These are phyloP conservation scores for Paecilomyces dactylethromorphus DNA, from an alignment of 2,329 filamentous ascomycete genomes.

Conservation along the genomic window DNA sequence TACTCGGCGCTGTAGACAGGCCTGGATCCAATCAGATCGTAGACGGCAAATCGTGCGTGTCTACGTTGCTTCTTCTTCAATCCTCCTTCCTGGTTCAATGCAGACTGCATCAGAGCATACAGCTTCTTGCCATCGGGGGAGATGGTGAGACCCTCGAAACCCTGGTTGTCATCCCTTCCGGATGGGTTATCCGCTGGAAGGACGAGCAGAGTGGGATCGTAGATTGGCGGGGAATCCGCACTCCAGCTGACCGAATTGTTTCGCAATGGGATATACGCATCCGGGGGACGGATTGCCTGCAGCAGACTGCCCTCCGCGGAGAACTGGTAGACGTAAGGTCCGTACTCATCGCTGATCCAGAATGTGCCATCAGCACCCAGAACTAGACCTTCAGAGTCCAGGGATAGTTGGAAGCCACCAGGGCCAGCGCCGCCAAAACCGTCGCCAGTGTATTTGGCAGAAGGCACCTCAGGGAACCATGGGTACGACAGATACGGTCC, in stretches of 20 bases:
- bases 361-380: conserved; percentile 55
- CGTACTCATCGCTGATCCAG: conserved; percentile 67
- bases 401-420: conserved; percentile 52
- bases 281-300: conserved; percentile 57
- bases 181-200: conserved; percentile 52
- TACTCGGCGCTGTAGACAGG: conserved; percentile 55
- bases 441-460: conserved; percentile 58
- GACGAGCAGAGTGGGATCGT: conserved; percentile 44
- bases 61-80: conserved; percentile 48
- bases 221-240: conserved; percentile 57
- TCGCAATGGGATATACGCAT: conserved; percentile 57
- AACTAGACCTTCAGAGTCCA: conserved; percentile 63
- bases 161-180: conserved; percentile 66
- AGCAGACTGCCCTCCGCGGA: conserved; percentile 52
- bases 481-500: conserved; percentile 46
- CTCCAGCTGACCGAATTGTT: conserved; percentile 58
- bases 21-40: conserved; percentile 47
- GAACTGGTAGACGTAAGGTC: conserved; percentile 65
- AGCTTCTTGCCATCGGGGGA: conserved; percentile 57
- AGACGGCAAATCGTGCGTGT: conserved; percentile 58
- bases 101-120: conserved; percentile 61
- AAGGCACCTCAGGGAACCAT: conserved; percentile 57
- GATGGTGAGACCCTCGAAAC: conserved; percentile 64
- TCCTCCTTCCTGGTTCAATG: conserved; percentile 57
- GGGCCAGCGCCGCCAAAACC: conserved; percentile 58